Base-by-base conservation (phyloP, 2,329 filamentous ascomycete species). In the Malbranchea zuffiana region DNA sequence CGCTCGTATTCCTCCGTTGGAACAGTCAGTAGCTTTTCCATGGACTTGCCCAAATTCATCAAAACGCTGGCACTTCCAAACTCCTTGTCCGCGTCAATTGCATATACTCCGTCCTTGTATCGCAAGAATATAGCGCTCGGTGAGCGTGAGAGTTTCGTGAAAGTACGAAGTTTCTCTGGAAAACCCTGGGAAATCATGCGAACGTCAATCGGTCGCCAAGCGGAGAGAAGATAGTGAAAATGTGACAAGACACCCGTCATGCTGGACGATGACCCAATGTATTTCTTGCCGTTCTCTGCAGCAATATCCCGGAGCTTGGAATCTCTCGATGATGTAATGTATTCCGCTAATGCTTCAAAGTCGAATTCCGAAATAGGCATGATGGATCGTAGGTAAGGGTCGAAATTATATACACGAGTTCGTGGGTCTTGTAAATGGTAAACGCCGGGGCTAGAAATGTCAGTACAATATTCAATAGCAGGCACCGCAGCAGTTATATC, bases 311-410 rank as follows among this genome's bases (percentile, higher is more conserved):
- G 71, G 8, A 98, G 68, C 3, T 69, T 75, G 4, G 63, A 60
- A 54, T 98, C 90, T 54, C 82, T 78, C 6, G 88, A 96, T 0
- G 90, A 95, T 0, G 87, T 95, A 46, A 94, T 77, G 58, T 94
- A 98, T 44, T 78, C 71, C 56, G 82, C 84, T 37, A 98, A 61
- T 3, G 85, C 78, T 40, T 82, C 73, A 57, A 93, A 98, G 53
- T 98, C 84, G 52, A 98, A 98, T 53, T 98, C 84, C 2, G 74
- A 67, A 11, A 90, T 78, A 2, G 90, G 87, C 85, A 96, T 96
- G 50, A 98, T 92, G 35, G 77, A 78, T 42, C 86, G 76, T 13
- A 98, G 71, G 52, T 95, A 95, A 0, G 92, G 90, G 54, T 98
- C 88, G 51, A 98, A 98, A 56, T 98, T 98, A 69, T 78, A 98